Evolutionary conservation across 345 rosid genomes (phyloP).

Genomic region (Hibiscus trionum): DNA sequence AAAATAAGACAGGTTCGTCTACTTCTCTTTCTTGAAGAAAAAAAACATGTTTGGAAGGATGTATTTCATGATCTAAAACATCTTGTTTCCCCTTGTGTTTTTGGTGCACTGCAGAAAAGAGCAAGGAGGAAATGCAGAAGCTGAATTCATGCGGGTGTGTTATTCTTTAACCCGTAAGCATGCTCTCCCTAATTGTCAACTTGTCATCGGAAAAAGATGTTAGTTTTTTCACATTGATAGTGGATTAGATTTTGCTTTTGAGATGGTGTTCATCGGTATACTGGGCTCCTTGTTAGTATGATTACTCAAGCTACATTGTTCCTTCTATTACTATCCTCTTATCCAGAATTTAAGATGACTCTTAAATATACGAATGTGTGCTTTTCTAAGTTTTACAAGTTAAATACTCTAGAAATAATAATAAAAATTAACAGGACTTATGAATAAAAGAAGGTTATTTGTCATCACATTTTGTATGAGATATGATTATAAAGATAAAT

Average conservation of each 20-base stretch:
- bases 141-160: slow-evolving; percentile 28
- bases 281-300: not conserved
- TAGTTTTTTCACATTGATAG: not conserved
- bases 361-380: too few species aligned
- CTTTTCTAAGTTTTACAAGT: too few species aligned
- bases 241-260: not conserved
- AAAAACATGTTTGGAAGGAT: not conserved
- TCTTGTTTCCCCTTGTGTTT: not conserved
- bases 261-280: not conserved
- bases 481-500: too few species aligned
- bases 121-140: slow-evolving; percentile 22
- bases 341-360: too few species aligned
- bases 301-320: not conserved
- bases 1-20: slow-evolving; percentile 27
- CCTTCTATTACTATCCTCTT: not conserved
- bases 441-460: too few species aligned
- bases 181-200: not conserved
- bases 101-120: slow-evolving; percentile 21
- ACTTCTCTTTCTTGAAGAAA: not conserved
- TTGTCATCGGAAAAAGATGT: not conserved
- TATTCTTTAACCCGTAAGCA: slow-evolving; percentile 22
- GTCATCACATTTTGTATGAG: too few species aligned
- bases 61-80: not conserved
- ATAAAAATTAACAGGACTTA: too few species aligned
- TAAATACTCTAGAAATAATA: too few species aligned